phyloP scores from a whole-genome alignment of 2,329 filamentous ascomycete species.

The Diatrype stigma region DNA sequence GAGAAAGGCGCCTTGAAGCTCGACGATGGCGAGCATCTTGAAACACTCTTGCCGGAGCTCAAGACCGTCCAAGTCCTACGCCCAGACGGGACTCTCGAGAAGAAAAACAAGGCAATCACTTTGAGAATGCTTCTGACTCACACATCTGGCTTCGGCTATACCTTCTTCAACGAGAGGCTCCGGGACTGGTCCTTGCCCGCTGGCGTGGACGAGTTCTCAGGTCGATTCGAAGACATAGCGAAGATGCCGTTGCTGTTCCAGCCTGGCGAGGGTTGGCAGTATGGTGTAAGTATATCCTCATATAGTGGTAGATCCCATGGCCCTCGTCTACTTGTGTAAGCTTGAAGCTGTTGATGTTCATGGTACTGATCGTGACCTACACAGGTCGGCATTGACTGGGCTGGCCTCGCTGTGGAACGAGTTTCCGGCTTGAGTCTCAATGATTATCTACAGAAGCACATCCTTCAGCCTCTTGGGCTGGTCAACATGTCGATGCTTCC shows the following conservation, averaged over 20 bases:
- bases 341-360: too few species aligned
- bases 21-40: conserved; percentile 43
- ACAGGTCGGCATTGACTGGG: conserved; percentile 51
- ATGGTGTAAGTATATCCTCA: conserved; percentile 40
- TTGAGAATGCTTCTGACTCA: conserved; percentile 55
- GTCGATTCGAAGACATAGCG: conserved; percentile 44
- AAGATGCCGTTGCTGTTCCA: conserved; percentile 55
- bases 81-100: conserved; percentile 32
- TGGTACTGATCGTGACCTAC: not conserved
- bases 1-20: conserved; percentile 45
- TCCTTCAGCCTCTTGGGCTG: conserved; percentile 45
- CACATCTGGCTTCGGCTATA: conserved; percentile 54
- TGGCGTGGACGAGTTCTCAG: conserved; percentile 55
- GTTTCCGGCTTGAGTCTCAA: conserved; percentile 39
- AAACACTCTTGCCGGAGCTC: conserved; percentile 47
- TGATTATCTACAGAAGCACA: conserved; percentile 43
- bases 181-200: conserved; percentile 43
- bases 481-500: conserved; percentile 55
- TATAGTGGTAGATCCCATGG: too few species aligned
- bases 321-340: too few species aligned
- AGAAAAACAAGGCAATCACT: conserved; percentile 48
- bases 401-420: conserved; percentile 44
- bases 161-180: conserved; percentile 48
- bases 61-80: conserved; percentile 41
- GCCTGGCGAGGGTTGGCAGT: conserved; percentile 59